Conservation (phyloP, 768 basidiomycete species). For the Tubosaeta brunneosetosa region DNA sequence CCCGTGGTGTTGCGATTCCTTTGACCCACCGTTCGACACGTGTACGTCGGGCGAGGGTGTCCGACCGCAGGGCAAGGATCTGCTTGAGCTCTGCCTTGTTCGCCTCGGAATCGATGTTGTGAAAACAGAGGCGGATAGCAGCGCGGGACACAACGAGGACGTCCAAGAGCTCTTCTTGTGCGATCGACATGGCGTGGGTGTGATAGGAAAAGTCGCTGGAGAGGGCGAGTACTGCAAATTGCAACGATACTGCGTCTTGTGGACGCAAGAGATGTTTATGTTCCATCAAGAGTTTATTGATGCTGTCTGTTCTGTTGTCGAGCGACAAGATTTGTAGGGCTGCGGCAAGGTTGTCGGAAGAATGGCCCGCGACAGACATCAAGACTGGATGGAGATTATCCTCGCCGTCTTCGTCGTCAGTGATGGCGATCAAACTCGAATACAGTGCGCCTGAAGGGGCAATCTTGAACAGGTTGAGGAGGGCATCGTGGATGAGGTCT, state of each 20-base stretch:
- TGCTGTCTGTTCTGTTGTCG: constrained; percentile 31
- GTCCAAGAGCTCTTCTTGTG: constrained; percentile 52
- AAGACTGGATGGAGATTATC: constrained; percentile 33
- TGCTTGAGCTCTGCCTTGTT: constrained; percentile 40
- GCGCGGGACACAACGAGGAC: constrained; percentile 39
- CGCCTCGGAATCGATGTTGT: constrained; percentile 39
- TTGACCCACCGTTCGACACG: constrained; percentile 54
- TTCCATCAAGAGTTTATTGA: constrained; percentile 41
- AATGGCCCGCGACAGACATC: constrained; percentile 40
- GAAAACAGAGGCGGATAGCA: constrained; percentile 44
- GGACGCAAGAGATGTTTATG: constrained; percentile 58
- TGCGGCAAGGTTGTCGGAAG: constrained; percentile 49
- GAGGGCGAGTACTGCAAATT: constrained; percentile 41
- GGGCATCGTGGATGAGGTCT: constrained; percentile 40
- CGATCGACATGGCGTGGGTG: constrained; percentile 36
- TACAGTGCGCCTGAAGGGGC: constrained; percentile 47
- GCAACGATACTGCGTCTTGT: constrained; percentile 46
- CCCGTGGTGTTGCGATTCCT: constrained; percentile 37
- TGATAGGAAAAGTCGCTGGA: constrained; percentile 24
- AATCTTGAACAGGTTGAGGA: constrained; percentile 46
- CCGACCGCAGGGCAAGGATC: constrained; percentile 41
- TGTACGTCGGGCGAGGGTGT: constrained; percentile 37
- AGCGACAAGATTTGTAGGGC: constrained; percentile 50
- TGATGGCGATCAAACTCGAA: constrained; percentile 37
- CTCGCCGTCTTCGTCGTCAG: constrained; percentile 32